Evolutionary conservation across 805 yeast genomes (phyloP), one percentile per base, ranked within the genome.

Genomic region (Maudiozyma bulderi): DNA sequence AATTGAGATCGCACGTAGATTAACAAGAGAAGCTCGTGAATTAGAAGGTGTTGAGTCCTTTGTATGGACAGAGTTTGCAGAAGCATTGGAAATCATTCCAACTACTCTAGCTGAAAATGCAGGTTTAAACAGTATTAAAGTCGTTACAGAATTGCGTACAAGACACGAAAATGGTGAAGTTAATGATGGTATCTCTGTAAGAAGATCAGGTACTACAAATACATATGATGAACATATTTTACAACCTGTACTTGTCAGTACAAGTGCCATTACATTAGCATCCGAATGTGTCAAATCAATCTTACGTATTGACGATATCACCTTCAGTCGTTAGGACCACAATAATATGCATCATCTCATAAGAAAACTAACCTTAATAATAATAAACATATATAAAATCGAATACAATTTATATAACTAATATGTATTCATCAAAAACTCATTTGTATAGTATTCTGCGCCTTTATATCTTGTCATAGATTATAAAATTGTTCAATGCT

Each of bases 231-330:
- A 93, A 69, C 95, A 93, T 65, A 96, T 93, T 50, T 73, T 93
- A 61, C 99, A 93, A 69, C 99, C 99, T 3, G 95, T 90, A 8
- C 75, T 93, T 66, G 99, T 93, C 47, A 86, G 84, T 66, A 90
- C 93, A 15, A 86, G 96, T 68, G 96, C 98, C 45, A 83, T 93
- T 50, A 82, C 95, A 11, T 77, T 93, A 58, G 97, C 98, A 33
- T 84, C 97, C 20, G 99, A 93, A 73, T 86, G 95, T 56, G 98
- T 91, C 51, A 95, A 93, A 72, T 85, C 95, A 43, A 89, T 93
- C 55, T 75, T 93, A 67, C 84, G 99, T 70, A 93, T 93, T 61
- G 99, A 93, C 69, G 99, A 95, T 68, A 95, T 93, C 60, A 86
- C 96, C 40, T 87, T 93, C 66, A 82, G 95, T 68, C 80, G 95